Percentiles rank a stretch among this genome's conserved stretches.
These are phyloP conservation scores for Canariomyces notabilis DNA, from an alignment of 2,329 filamentous ascomycete species.

Conservation along the genomic window DNA sequence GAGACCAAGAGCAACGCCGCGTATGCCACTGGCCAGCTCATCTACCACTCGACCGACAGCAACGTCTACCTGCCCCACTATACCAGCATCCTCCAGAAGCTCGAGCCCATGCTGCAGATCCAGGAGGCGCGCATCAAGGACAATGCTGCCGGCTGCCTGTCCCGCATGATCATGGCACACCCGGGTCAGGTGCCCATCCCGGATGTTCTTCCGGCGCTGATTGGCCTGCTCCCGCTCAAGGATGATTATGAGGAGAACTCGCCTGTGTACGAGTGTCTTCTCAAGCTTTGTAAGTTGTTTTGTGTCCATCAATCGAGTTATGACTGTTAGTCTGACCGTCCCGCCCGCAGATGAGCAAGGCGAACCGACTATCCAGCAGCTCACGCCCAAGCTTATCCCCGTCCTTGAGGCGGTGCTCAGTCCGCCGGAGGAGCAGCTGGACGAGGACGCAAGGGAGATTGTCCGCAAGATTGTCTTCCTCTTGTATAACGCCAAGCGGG, in stretches of 20 bases:
- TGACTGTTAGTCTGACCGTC: conserved; percentile 9
- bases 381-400: conserved; percentile 64
- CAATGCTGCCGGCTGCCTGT: conserved; percentile 87
- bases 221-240: conserved; percentile 76
- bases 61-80: conserved; percentile 71
- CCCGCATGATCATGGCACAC: conserved; percentile 86
- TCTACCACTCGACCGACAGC: conserved; percentile 72
- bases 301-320: not conserved
- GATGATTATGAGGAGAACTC: conserved; percentile 97
- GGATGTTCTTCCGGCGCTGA: conserved; percentile 75
- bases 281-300: conserved; percentile 60
- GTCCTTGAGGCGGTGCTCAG: conserved; percentile 69
- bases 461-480: conserved; percentile 59
- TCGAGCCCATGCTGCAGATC: conserved; percentile 78
- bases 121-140: conserved; percentile 79
- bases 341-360: conserved; percentile 55
- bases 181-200: conserved; percentile 74
- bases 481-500: conserved; percentile 33
- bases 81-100: conserved; percentile 71
- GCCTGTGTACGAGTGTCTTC: conserved; percentile 85
- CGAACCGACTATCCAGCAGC: conserved; percentile 63
- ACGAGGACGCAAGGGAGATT: conserved; percentile 62
- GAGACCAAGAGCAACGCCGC: conserved; percentile 95
- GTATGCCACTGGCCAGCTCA: conserved; percentile 81
- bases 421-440: conserved; percentile 69